These are phyloP conservation scores for Coemansia sp. DNA, from an alignment of 192 early-diverging fungal genomes.

Conservation along the genomic window DNA sequence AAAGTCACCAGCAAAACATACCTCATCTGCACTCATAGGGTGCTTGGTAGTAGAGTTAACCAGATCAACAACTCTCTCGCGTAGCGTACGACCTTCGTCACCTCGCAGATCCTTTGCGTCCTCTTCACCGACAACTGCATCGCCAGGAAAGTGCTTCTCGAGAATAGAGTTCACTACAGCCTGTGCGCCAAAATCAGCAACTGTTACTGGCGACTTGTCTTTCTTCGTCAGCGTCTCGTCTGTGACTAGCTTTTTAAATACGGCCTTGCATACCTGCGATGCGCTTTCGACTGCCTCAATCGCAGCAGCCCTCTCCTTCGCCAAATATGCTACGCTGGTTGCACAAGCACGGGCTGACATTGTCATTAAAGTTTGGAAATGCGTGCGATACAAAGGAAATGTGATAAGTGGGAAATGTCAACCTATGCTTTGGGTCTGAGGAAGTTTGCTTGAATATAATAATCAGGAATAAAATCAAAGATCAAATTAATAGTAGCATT, in stretches of 20 bases:
- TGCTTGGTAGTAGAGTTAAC: constrained; percentile 66
- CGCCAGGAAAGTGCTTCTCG: constrained; percentile 72
- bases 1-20: background rate
- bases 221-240: constrained; percentile 84
- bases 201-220: constrained; percentile 97
- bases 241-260: constrained; percentile 79
- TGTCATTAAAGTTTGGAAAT: background rate
- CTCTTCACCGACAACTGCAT: constrained; percentile 96
- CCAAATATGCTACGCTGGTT: constrained; percentile 44
- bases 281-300: constrained; percentile 88
- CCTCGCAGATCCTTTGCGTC: constrained; percentile 83
- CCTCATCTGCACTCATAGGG: constrained; percentile 65
- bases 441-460: background rate
- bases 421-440: too few species aligned
- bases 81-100: constrained; percentile 61
- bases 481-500: background rate
- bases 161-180: constrained; percentile 89
- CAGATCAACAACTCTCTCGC: constrained; percentile 79
- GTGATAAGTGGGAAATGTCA: background rate
- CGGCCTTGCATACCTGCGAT: constrained; percentile 81
- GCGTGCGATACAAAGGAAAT: background rate
- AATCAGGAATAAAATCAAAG: background rate
- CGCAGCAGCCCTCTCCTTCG: constrained; percentile 75
- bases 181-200: constrained; percentile 95
- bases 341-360: constrained; percentile 11